These are phyloP conservation scores for Ilyonectria destructans DNA, from an alignment of 2,329 filamentous ascomycete genomes.

Conservation along the genomic window DNA sequence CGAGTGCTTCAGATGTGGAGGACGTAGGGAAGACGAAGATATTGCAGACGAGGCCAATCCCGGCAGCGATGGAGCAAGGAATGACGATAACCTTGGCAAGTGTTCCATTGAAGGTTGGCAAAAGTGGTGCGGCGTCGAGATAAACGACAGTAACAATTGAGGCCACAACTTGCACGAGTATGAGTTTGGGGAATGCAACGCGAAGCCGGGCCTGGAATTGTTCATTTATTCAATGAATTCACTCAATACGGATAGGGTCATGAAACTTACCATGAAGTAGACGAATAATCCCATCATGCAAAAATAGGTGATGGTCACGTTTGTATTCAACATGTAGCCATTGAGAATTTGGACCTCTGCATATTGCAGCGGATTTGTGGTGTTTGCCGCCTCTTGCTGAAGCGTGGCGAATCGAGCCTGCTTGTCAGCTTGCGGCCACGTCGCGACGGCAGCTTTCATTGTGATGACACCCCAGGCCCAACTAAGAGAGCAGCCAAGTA, in stretches of 20 bases:
- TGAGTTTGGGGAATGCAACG: conserved; percentile 62
- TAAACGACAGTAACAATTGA: conserved; percentile 64
- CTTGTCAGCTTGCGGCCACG: conserved; percentile 34
- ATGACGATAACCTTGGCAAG: conserved; percentile 44
- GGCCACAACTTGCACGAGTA: conserved; percentile 62
- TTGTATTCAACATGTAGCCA: conserved; percentile 39
- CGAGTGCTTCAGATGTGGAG: conserved; percentile 61
- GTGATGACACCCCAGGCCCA: conserved; percentile 41
- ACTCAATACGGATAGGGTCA: too few species aligned
- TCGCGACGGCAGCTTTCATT: conserved; percentile 41
- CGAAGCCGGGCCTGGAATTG: conserved; percentile 56
- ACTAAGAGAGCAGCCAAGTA: conserved; percentile 28
- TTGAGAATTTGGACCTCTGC: conserved; percentile 32
- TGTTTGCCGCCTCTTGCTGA: conserved; percentile 31
- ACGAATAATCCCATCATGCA: conserved; percentile 1
- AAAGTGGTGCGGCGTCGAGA: conserved; percentile 59
- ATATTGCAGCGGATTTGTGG: conserved; percentile 26
- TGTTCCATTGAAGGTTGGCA: conserved; percentile 59
- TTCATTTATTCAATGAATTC: neutral
- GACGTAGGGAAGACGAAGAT: conserved; percentile 66
- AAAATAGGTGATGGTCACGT: neutral
- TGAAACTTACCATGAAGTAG: conserved; percentile 1
- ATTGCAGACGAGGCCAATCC: conserved; percentile 60
- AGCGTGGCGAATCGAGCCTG: conserved; percentile 29
- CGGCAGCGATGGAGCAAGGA: conserved; percentile 63